A percentile compares a stretch with the other conserved stretches of the same genome.
Conservation (phyloP, 805 yeast species). For the Kodamaea hsintzibuensis region DNA sequence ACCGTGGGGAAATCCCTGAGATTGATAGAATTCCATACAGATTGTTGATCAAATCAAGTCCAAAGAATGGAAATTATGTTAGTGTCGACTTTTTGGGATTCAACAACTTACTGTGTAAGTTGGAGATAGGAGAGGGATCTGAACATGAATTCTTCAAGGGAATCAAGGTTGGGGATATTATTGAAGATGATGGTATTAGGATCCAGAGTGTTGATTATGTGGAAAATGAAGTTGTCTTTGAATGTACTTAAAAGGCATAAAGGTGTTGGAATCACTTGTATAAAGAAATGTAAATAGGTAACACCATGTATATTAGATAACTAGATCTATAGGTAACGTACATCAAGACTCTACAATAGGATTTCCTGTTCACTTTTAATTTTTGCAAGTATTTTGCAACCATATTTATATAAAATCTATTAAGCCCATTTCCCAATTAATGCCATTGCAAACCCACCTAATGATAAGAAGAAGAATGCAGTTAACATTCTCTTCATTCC, state of each 20-base stretch:
- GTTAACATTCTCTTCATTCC: constrained; percentile 22
- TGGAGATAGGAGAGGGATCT: constrained; percentile 22
- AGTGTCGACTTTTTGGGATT: constrained; percentile 29
- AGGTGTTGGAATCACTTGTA: background rate
- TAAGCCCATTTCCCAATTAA: constrained; percentile 37
- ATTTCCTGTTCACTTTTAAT: no score
- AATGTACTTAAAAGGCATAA: constrained; percentile 9
- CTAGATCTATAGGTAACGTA: no score
- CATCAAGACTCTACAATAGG: no score
- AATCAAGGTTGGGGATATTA: constrained; percentile 23
- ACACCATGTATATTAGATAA: background rate
- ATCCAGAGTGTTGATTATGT: constrained; percentile 34
- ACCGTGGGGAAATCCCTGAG: constrained; percentile 13
- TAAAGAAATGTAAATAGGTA: constrained; percentile 3
- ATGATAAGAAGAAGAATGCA: constrained; percentile 23
- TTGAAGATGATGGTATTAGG: constrained; percentile 18
- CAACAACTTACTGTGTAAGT: constrained; percentile 20
- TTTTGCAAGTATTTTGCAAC: background rate
- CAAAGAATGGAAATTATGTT: constrained; percentile 27
- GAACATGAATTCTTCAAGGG: constrained; percentile 21
- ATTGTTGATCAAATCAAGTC: constrained; percentile 22
- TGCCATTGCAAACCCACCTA: constrained; percentile 35
- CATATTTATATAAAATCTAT: background rate
- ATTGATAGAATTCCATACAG: constrained; percentile 22
- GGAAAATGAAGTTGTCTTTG: constrained; percentile 34